Evolutionary conservation across 1,139 yeast genomes (phyloP).

Genomic region (Waltiozyma sp.): DNA sequence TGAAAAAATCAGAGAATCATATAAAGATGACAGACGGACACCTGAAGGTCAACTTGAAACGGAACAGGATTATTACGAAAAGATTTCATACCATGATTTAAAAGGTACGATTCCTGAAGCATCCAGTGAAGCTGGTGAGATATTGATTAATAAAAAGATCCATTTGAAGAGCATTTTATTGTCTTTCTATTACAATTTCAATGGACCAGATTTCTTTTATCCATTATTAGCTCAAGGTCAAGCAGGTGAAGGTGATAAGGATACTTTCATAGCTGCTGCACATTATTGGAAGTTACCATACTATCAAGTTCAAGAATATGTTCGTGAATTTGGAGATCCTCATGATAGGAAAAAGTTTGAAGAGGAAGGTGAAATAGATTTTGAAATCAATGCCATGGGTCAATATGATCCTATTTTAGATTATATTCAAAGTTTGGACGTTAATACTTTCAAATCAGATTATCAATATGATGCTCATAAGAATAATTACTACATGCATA

Average conservation of each 20-base stretch:
- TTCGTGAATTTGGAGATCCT: constrained; percentile 16
- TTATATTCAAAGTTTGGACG: background rate
- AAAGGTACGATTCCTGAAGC: constrained; percentile 46
- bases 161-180: constrained; percentile 39
- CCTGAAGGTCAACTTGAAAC: constrained; percentile 15
- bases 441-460: background rate
- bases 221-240: constrained; percentile 42
- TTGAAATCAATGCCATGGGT: constrained; percentile 8
- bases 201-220: constrained; percentile 42
- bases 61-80: constrained; percentile 5
- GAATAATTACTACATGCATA: background rate
- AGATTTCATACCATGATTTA: constrained; percentile 35
- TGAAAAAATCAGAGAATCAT: constrained; percentile 30
- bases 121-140: constrained; percentile 46
- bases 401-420: constrained; percentile 10
- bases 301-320: constrained; percentile 33
- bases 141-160: constrained; percentile 35
- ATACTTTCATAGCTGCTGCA: constrained; percentile 50
- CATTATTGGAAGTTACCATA: constrained; percentile 34
- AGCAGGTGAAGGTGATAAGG: constrained; percentile 53
- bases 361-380: constrained; percentile 3
- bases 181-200: constrained; percentile 41
- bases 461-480: constrained; percentile 5
- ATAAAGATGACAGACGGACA: constrained; percentile 23
- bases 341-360: constrained; percentile 20